Conservation (phyloP, 2,329 filamentous ascomycete species). For the Colletotrichum aenigma region DNA sequence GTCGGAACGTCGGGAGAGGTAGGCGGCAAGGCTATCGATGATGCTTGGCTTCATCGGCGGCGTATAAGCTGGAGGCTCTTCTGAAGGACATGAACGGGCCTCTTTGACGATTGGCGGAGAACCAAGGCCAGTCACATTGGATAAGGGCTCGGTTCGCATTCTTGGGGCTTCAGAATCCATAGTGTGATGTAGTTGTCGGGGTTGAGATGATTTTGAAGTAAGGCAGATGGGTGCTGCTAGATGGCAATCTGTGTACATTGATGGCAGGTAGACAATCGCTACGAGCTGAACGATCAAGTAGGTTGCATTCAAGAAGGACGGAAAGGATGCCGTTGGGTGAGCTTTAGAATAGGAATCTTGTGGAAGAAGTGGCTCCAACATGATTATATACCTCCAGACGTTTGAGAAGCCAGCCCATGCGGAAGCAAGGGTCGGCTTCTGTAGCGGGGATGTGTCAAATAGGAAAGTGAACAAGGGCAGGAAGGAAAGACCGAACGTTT, state of each 20-base stretch:
- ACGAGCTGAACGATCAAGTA: not conserved
- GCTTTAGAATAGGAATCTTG: not conserved
- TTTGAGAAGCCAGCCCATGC: not conserved
- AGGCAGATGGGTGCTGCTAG: not conserved
- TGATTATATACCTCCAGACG: not conserved
- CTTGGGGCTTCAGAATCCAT: not conserved
- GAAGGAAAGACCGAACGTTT: not conserved
- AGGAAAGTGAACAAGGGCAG: not conserved
- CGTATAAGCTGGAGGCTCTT: conserved; percentile 21
- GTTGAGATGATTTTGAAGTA: not conserved
- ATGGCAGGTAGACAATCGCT: not conserved
- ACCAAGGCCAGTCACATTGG: not conserved
- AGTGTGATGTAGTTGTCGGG: not conserved
- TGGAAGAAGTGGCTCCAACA: not conserved
- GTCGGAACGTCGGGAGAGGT: not conserved
- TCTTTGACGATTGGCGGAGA: not conserved
- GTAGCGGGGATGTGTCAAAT: not conserved
- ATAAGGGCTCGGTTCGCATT: not conserved
- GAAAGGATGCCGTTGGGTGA: not conserved
- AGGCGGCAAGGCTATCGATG: conserved; percentile 65
- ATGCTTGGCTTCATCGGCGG: conserved; percentile 51
- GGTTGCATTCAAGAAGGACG: not conserved
- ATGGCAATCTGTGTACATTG: not conserved
- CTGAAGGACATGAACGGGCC: not conserved
- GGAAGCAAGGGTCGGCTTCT: not conserved